Conservation (phyloP, 2,329 filamentous ascomycete species). For the Fusarium scirpi region DNA sequence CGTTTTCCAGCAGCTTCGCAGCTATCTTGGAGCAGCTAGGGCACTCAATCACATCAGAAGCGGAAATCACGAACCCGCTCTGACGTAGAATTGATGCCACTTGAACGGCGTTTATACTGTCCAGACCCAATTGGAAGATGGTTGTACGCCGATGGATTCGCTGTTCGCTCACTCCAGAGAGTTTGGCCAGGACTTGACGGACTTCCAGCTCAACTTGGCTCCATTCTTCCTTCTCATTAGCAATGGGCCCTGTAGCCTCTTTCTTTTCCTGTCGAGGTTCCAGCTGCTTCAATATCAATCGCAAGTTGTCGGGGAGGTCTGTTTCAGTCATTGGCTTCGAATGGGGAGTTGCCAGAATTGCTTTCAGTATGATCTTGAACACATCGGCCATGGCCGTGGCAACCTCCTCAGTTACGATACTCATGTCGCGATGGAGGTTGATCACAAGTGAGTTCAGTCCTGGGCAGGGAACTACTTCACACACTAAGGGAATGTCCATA, state of each 20-base stretch:
- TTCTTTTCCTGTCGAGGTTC: conserved; percentile 35
- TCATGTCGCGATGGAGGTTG: conserved; percentile 72
- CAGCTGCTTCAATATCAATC: conserved; percentile 38
- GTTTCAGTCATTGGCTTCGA: conserved; percentile 33
- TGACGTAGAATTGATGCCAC: conserved; percentile 76
- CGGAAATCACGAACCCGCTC: conserved; percentile 68
- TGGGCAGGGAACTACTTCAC: conserved; percentile 74
- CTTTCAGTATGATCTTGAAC: conserved; percentile 49
- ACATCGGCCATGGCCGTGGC: conserved; percentile 47
- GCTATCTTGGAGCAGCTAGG: conserved; percentile 60
- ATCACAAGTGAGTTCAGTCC: conserved; percentile 66
- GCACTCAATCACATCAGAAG: conserved; percentile 79
- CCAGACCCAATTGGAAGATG: conserved; percentile 88
- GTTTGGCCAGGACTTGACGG: conserved; percentile 66
- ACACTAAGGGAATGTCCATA: conserved; percentile 83
- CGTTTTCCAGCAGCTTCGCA: conserved; percentile 39
- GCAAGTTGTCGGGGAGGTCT: conserved; percentile 41
- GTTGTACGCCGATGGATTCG: conserved; percentile 72
- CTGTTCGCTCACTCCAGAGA: conserved; percentile 65
- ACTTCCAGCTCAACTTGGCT: conserved; percentile 64
- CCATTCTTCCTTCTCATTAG: conserved; percentile 56
- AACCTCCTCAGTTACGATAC: conserved; percentile 48
- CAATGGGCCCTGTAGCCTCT: conserved; percentile 19
- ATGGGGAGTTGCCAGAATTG: conserved; percentile 47
- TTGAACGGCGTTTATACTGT: conserved; percentile 89